phyloP scores from a whole-genome alignment of 768 basidiomycete species.

The Russula brevipes region DNA sequence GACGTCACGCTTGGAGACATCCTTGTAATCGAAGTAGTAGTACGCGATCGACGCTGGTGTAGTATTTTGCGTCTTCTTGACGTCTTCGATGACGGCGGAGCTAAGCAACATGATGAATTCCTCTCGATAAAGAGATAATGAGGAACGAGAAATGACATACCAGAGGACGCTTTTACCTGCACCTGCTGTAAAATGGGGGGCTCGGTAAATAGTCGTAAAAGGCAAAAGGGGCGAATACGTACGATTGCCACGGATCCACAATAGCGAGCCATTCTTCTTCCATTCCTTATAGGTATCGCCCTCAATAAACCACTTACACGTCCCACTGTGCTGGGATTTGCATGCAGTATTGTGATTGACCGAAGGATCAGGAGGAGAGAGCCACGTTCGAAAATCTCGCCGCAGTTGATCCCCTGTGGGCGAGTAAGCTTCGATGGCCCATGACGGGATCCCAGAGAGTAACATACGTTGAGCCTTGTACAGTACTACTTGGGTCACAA shows the following conservation, averaged over 20 bases:
- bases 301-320: neutral
- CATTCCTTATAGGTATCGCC: neutral
- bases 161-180: neutral
- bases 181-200: neutral
- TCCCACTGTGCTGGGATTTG: neutral
- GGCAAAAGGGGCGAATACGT: too few species aligned
- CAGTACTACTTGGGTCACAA: too few species aligned
- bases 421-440: neutral
- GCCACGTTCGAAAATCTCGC: neutral
- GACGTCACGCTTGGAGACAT: neutral
- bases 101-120: neutral
- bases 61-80: too few species aligned
- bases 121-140: neutral
- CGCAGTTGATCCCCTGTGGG: too few species aligned
- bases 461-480: too few species aligned
- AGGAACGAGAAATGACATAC: neutral
- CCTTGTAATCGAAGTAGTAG: neutral
- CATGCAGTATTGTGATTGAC: neutral
- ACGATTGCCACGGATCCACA: neutral
- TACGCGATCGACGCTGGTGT: neutral
- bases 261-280: neutral
- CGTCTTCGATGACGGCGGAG: neutral
- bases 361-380: neutral
- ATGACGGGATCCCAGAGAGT: too few species aligned
- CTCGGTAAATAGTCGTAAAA: neutral